These are phyloP conservation scores for Chrysoporthe puriensis DNA, from an alignment of 2,329 filamentous ascomycete species.

Conservation along the genomic window DNA sequence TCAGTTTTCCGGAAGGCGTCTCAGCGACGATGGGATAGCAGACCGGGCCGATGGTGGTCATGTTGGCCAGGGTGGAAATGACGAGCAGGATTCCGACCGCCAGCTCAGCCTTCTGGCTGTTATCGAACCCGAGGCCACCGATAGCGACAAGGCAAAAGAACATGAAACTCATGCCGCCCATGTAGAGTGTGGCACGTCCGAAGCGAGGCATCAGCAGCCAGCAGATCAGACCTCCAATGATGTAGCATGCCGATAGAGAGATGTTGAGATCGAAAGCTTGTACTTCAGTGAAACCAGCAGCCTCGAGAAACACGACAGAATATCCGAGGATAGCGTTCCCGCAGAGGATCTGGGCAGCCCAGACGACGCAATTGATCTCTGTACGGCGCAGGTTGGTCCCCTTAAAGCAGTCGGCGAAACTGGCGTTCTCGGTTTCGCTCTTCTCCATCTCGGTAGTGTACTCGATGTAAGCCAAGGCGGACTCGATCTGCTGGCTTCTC, in stretches of 20 bases:
- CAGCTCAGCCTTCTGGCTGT: conserved; percentile 32
- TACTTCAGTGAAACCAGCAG: conserved; percentile 41
- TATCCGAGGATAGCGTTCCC: conserved; percentile 43
- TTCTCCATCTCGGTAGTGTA: conserved; percentile 33
- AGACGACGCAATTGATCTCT: conserved; percentile 42
- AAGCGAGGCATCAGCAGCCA: conserved; percentile 46
- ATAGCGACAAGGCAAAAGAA: conserved; percentile 43
- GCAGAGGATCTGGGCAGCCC: conserved; percentile 44
- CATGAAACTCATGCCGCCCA: conserved; percentile 44
- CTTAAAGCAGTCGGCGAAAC: conserved; percentile 33
- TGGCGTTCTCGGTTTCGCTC: conserved; percentile 32
- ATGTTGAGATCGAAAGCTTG: conserved; percentile 46
- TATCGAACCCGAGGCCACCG: conserved; percentile 38
- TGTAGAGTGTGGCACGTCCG: conserved; percentile 46
- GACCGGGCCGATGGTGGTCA: conserved; percentile 41
- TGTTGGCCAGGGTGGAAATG: conserved; percentile 38
- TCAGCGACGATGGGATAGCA: conserved; percentile 36
- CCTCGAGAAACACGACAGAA: conserved; percentile 43
- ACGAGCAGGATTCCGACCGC: conserved; percentile 41
- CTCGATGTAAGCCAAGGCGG: conserved; percentile 33
- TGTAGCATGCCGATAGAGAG: conserved; percentile 45
- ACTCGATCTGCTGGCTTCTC: conserved; percentile 35
- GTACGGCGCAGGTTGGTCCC: conserved; percentile 35
- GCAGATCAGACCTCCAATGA: conserved; percentile 43
- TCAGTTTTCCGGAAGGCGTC: conserved; percentile 32